Percentiles rank a stretch among this genome's conserved stretches.
These are phyloP conservation scores for Hypoxylon subgilvum DNA, from an alignment of 495 filamentous ascomycete species.

Conservation along the genomic window DNA sequence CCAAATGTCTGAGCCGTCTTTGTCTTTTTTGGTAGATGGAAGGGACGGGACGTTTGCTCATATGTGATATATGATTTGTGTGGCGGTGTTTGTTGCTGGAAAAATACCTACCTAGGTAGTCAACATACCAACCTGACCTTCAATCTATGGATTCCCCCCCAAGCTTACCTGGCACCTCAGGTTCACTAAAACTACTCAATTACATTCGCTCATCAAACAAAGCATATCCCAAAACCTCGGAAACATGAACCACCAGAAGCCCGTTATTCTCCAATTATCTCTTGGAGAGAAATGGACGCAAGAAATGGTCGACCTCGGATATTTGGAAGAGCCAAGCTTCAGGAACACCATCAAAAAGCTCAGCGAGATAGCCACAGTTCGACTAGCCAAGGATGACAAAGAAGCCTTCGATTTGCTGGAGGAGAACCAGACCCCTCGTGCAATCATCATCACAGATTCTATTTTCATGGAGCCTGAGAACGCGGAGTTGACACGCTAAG, in stretches of 20 bases:
- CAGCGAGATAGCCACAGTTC: neutral
- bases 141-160: too few species aligned
- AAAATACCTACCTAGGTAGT: too few species aligned
- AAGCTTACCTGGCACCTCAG: too few species aligned
- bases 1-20: too few species aligned
- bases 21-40: too few species aligned
- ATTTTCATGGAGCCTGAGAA: neutral
- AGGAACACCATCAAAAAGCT: neutral
- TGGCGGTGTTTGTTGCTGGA: too few species aligned
- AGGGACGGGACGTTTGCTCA: too few species aligned
- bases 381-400: neutral
- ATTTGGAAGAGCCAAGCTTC: neutral
- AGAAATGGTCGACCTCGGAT: neutral
- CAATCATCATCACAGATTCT: conserved; percentile 2
- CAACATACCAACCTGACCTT: too few species aligned
- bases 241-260: neutral
- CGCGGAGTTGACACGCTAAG: neutral
- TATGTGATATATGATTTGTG: too few species aligned
- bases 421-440: neutral
- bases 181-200: too few species aligned
- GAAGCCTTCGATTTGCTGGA: neutral
- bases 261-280: conserved; percentile 3
- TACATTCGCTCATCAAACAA: too few species aligned
- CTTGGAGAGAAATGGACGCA: conserved; percentile 1
- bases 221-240: neutral